Conservation (phyloP, 1,139 yeast species). For the Arxiozyma bovina region DNA sequence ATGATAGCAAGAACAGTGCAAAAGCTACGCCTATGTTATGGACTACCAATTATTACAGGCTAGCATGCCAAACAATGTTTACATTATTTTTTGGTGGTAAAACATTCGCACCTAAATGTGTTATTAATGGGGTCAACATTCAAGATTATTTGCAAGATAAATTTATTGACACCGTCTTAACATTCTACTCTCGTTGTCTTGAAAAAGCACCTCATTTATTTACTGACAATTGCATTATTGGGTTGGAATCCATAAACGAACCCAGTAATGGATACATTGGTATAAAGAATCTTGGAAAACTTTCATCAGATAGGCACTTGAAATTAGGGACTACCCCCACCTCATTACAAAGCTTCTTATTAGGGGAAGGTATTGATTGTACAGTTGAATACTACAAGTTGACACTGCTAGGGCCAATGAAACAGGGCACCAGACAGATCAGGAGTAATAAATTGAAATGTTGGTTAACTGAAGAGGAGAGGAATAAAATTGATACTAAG, state of each 20-base stretch:
- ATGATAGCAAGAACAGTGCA: conserved; percentile 26
- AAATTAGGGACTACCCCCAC: conserved; percentile 65
- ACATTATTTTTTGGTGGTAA: conserved; percentile 77
- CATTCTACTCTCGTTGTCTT: conserved; percentile 46
- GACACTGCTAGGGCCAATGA: conserved; percentile 65
- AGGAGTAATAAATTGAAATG: conserved; percentile 52
- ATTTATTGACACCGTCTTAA: conserved; percentile 47
- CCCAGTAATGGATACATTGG: conserved; percentile 67
- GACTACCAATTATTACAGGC: conserved; percentile 77
- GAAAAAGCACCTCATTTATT: conserved; percentile 46
- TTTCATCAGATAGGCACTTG: conserved; percentile 49
- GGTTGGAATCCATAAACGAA: conserved; percentile 82
- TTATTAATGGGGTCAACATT: conserved; percentile 61
- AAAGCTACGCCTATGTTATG: conserved; percentile 79
- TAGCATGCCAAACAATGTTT: conserved; percentile 76
- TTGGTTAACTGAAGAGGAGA: conserved; percentile 45
- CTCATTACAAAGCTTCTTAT: conserved; percentile 45
- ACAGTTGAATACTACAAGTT: conserved; percentile 60
- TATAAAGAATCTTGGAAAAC: conserved; percentile 36
- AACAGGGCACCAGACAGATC: conserved; percentile 38
- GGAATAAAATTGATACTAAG: conserved; percentile 43
- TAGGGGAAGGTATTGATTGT: conserved; percentile 62
- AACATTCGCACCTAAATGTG: conserved; percentile 60
- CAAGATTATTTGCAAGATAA: conserved; percentile 68
- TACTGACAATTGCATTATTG: conserved; percentile 44